Evolutionary conservation across 768 basidiomycete genomes (phyloP).

Genomic region (Russula sp.): DNA sequence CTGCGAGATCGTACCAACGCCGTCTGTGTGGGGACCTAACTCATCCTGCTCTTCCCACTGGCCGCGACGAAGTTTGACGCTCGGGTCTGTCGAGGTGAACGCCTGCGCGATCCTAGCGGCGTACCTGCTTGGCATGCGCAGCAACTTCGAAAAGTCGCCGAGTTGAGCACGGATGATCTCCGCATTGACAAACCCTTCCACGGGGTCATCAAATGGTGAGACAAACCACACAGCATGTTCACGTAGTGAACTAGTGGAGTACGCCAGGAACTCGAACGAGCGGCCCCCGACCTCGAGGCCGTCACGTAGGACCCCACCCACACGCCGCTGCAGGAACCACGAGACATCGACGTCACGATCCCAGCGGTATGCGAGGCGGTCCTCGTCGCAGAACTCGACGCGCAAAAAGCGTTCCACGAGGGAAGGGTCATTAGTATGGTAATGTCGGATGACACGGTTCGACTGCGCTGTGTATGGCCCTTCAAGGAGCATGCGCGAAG

Average conservation of each 20-base stretch:
- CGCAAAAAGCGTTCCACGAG: constrained; percentile 68
- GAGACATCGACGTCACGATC: constrained; percentile 55
- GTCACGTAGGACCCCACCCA: constrained; percentile 38
- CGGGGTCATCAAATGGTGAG: constrained; percentile 48
- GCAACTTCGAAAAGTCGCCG: not conserved
- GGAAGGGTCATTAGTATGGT: constrained; percentile 31
- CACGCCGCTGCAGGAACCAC: constrained; percentile 38
- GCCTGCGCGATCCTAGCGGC: not conserved
- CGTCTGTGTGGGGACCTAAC: constrained; percentile 32
- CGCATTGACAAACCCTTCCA: constrained; percentile 44
- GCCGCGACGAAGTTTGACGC: constrained; percentile 46
- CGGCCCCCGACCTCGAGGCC: constrained; percentile 70
- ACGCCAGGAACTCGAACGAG: constrained; percentile 75
- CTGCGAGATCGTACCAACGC: not conserved
- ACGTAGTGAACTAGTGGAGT: constrained; percentile 69
- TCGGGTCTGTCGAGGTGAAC: constrained; percentile 64
- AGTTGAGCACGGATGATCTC: constrained; percentile 64
- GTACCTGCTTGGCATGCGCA: not conserved
- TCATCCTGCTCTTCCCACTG: constrained; percentile 65
- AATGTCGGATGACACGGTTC: constrained; percentile 73
- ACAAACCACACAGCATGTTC: constrained; percentile 83
- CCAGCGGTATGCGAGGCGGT: constrained; percentile 43
- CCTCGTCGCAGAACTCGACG: constrained; percentile 65
- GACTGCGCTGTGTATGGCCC: constrained; percentile 71
- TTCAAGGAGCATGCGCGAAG: not conserved